Evolutionary conservation across 371 early-diverging fungal species (phyloP).

Genomic region (Rhizomucor pusillus): DNA sequence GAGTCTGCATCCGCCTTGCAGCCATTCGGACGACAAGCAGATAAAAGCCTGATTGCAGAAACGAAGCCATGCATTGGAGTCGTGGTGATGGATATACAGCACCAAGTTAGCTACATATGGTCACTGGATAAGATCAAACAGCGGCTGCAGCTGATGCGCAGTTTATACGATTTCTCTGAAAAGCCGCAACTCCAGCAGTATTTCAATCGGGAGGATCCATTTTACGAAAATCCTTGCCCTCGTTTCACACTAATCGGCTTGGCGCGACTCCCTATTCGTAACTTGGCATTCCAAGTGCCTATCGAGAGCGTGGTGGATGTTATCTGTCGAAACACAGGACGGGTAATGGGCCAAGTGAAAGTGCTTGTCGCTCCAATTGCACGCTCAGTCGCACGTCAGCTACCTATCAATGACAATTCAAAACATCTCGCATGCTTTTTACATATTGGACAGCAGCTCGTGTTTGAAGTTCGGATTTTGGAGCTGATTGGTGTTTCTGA

Average conservation of each 20-base stretch:
- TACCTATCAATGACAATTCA: constrained; percentile 2
- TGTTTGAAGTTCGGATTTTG: constrained; percentile 73
- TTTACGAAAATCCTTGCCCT: constrained; percentile 61
- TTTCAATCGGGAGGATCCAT: constrained; percentile 73
- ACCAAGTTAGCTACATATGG: constrained; percentile 76
- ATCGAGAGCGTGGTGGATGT: constrained; percentile 59
- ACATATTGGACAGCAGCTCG: constrained; percentile 53
- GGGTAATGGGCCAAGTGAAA: constrained; percentile 46
- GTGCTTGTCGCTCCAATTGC: constrained; percentile 53
- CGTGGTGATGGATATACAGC: constrained; percentile 67
- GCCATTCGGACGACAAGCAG: constrained; percentile 59
- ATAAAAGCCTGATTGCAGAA: constrained; percentile 33
- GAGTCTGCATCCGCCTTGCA: constrained; percentile 56
- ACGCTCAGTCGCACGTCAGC: constrained; percentile 19
- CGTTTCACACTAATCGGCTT: constrained; percentile 70
- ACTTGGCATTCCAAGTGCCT: constrained; percentile 46
- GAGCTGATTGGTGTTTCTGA: constrained; percentile 69
- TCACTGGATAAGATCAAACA: constrained; percentile 63
- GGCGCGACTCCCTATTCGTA: constrained; percentile 53
- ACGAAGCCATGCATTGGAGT: constrained; percentile 62
- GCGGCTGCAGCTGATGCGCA: constrained; percentile 74
- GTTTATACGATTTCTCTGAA: constrained; percentile 69
- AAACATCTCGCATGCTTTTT: constrained; percentile 2
- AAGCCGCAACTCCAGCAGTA: constrained; percentile 64
- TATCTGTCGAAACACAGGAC: constrained; percentile 56